These are phyloP conservation scores for Davidsoniella virescens DNA, from an alignment of 2,329 filamentous ascomycete species.

Conservation along the genomic window DNA sequence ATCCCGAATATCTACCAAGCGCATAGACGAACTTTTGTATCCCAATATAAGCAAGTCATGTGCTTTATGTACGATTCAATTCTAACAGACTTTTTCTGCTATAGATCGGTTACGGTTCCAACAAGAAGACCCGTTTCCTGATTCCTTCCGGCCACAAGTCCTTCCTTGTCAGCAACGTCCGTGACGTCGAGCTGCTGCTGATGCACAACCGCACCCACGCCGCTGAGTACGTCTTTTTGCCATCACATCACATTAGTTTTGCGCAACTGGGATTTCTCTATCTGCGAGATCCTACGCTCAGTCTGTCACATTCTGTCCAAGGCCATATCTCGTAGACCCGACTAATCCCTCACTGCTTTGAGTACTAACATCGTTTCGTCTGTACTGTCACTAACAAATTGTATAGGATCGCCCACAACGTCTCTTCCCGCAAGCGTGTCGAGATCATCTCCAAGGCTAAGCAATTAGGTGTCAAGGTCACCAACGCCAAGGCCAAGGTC, in stretches of 20 bases:
- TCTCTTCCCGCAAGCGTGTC: conserved; percentile 96
- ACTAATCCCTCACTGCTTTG: neutral
- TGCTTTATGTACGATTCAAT: too few species aligned
- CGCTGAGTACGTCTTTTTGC: conserved; percentile 62
- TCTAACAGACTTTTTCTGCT: conserved; percentile 1
- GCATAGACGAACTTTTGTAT: too few species aligned
- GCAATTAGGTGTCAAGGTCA: conserved; percentile 98
- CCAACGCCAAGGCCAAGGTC: conserved; percentile 97
- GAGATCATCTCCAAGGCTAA: conserved; percentile 95
- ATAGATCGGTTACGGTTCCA: conserved; percentile 95
- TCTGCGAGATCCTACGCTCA: neutral
- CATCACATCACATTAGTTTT: neutral
- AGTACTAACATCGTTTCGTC: too few species aligned
- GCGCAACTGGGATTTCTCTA: neutral
- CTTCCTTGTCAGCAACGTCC: conserved; percentile 95
- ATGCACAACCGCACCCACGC: conserved; percentile 99
- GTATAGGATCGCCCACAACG: conserved; percentile 86
- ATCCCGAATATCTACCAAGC: too few species aligned
- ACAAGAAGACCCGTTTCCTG: conserved; percentile 99
- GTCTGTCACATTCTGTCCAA: neutral
- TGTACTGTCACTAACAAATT: conserved; percentile 21
- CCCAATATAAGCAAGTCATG: neutral
- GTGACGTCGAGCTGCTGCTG: conserved; percentile 90
- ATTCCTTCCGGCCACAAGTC: conserved; percentile 99
- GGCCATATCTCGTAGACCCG: neutral